A percentile compares a stretch with the other conserved stretches of the same genome.
phyloP scores from a whole-genome alignment of 371 early-diverging fungal species.

The Basidiobolus heterosporus region DNA sequence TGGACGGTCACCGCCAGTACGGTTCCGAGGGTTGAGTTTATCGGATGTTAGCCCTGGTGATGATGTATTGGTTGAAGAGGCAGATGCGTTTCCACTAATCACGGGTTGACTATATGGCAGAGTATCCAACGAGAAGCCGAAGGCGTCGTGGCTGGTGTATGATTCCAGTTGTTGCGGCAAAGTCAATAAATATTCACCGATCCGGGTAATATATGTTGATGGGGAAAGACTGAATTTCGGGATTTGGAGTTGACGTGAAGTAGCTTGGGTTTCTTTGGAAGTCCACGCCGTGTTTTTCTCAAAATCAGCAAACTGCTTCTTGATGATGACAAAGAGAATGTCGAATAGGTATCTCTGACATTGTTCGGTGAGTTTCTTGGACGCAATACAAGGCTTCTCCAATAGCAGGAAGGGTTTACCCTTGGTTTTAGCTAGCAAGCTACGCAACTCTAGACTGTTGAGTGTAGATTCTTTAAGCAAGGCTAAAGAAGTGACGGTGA shows the following conservation, averaged over 20 bases:
- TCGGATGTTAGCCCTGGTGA: not conserved
- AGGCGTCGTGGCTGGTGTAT: conserved; percentile 32
- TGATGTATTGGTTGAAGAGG: conserved; percentile 4
- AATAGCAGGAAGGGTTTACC: no score
- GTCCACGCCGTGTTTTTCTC: not conserved
- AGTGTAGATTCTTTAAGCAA: no score
- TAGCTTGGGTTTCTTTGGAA: conserved; percentile 1
- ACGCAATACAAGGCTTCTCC: no score
- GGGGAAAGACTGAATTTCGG: conserved; percentile 43
- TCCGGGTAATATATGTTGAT: conserved; percentile 38
- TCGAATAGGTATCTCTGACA: no score
- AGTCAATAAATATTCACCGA: conserved; percentile 46
- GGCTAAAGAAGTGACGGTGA: no score
- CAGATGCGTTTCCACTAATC: not conserved
- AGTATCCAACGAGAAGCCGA: conserved; percentile 29
- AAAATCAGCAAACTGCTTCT: no score
- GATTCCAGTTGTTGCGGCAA: conserved; percentile 54
- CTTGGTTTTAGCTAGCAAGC: no score
- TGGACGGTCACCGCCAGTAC: not conserved
- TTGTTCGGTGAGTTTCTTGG: no score
- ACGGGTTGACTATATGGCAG: conserved; percentile 27
- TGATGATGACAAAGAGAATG: no score
- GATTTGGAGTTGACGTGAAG: conserved; percentile 17
- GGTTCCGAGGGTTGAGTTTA: not conserved
- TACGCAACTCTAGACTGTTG: no score